Conservation (phyloP, 257 asterid species). For the Leptodermis oblonga region DNA sequence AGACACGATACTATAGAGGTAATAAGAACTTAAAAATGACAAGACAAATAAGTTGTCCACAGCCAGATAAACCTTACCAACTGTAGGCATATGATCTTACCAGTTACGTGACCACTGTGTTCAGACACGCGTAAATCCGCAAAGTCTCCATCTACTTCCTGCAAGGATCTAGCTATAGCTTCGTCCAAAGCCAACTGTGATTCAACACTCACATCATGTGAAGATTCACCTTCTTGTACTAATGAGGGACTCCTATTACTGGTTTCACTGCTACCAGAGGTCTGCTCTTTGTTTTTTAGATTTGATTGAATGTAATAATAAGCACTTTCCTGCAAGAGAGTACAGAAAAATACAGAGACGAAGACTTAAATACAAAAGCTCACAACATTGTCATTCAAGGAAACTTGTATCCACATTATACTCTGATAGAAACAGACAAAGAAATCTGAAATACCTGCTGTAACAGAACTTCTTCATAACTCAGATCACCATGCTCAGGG, state of each 20-base stretch:
- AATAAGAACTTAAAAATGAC: background rate
- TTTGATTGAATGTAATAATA: slow-evolving; percentile 50
- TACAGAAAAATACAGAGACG: background rate
- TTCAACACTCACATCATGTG: slow-evolving; percentile 31
- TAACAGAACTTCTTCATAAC: slow-evolving; percentile 67
- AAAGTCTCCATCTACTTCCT: slow-evolving; percentile 66
- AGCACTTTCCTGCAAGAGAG: slow-evolving; percentile 65
- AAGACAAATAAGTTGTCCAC: background rate
- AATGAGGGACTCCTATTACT: slow-evolving; percentile 31
- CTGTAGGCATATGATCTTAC: slow-evolving; percentile 23
- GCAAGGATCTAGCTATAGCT: slow-evolving; percentile 80
- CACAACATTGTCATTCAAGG: background rate
- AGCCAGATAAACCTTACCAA: slow-evolving; percentile 8
- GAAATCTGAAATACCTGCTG: slow-evolving; percentile 32
- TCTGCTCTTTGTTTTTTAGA: slow-evolving; percentile 30
- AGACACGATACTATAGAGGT: background rate
- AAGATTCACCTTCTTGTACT: slow-evolving; percentile 42
- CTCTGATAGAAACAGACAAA: background rate
- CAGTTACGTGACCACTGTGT: slow-evolving; percentile 32
- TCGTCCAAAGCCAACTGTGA: slow-evolving; percentile 79
- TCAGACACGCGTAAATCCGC: slow-evolving; percentile 42
- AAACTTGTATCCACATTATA: background rate
- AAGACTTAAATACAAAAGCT: background rate
- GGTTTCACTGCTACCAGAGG: slow-evolving; percentile 41
- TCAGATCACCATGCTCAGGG: slow-evolving; percentile 77